These are phyloP conservation scores for Sedum album DNA, from an alignment of 164 flowering plant genomes.

Conservation along the genomic window DNA sequence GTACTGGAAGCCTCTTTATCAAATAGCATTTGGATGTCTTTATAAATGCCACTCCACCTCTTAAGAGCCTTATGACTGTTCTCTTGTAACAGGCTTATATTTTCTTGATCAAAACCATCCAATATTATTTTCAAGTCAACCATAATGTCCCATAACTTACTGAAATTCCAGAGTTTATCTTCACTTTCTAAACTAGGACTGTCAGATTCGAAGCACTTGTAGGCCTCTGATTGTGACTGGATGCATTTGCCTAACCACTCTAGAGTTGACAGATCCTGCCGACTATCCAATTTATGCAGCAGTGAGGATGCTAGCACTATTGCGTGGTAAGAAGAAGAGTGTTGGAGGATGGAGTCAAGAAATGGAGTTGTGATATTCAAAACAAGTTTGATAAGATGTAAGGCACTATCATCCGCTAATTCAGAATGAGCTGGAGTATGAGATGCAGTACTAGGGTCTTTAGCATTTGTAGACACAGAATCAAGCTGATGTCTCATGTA, in stretches of 20 bases:
- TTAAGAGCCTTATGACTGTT: constrained; percentile 25
- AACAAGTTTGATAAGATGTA: constrained; percentile 18
- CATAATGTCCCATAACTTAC: constrained; percentile 42
- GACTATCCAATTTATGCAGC: constrained; percentile 35
- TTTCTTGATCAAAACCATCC: constrained; percentile 37
- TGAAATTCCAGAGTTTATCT: constrained; percentile 21
- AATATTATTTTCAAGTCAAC: constrained; percentile 34
- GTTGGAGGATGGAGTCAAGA: constrained; percentile 30
- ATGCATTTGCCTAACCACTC: constrained; percentile 34
- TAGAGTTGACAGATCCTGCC: constrained; percentile 25
- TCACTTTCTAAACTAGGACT: constrained; percentile 18
- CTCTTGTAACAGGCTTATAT: constrained; percentile 23
- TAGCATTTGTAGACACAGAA: constrained; percentile 15
- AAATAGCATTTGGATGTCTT: constrained; percentile 13
- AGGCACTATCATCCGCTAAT: constrained; percentile 17
- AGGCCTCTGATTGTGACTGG: constrained; percentile 19
- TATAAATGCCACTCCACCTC: constrained; percentile 52
- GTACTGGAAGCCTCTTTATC: constrained; percentile 18
- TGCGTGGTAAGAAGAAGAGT: constrained; percentile 38
- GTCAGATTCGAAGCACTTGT: constrained; percentile 14
- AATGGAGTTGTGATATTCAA: constrained; percentile 25
- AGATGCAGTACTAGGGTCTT: constrained; percentile 21
- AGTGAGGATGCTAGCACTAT: constrained; percentile 44
- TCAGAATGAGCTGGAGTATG: constrained; percentile 18
- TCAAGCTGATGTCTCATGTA: constrained; percentile 34